A percentile compares a stretch with the other conserved stretches of the same genome.
phyloP scores from a whole-genome alignment of 306 rosid genomes.

The Ormosia semicastrata region DNA sequence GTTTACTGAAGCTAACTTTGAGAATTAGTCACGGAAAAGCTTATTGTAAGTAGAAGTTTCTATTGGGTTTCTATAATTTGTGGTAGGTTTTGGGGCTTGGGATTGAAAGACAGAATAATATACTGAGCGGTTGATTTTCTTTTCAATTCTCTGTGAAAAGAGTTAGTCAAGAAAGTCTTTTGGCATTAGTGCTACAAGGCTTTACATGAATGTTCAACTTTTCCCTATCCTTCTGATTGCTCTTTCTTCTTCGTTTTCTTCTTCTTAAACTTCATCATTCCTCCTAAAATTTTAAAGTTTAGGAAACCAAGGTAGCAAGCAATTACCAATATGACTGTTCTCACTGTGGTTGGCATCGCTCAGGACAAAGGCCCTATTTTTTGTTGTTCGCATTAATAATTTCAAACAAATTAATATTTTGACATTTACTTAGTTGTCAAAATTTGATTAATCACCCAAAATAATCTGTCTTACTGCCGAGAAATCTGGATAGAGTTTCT shows the following conservation, averaged over 20 bases:
- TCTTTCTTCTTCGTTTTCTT: too few relatives aligned
- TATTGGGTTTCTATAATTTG: background rate
- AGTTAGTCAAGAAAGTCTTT: background rate
- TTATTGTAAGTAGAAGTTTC: background rate
- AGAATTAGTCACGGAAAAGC: background rate
- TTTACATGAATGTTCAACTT: background rate
- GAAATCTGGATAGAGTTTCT: background rate
- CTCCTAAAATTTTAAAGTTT: too few relatives aligned
- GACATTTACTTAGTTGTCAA: too few relatives aligned
- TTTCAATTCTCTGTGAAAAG: background rate
- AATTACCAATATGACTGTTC: background rate
- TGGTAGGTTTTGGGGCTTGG: background rate
- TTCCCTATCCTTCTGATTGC: background rate
- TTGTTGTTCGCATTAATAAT: background rate
- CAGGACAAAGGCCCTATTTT: too few relatives aligned
- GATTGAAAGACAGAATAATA: background rate
- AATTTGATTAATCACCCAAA: too few relatives aligned
- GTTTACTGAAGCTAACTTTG: background rate
- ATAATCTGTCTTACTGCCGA: background rate
- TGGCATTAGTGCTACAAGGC: background rate
- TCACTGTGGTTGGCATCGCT: too few relatives aligned
- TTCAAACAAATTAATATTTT: background rate
- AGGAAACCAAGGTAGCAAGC: background rate
- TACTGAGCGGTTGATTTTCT: background rate
- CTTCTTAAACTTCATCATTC: too few relatives aligned